Conservation (phyloP, 768 basidiomycete species). For the Hygrocybe punicea region DNA sequence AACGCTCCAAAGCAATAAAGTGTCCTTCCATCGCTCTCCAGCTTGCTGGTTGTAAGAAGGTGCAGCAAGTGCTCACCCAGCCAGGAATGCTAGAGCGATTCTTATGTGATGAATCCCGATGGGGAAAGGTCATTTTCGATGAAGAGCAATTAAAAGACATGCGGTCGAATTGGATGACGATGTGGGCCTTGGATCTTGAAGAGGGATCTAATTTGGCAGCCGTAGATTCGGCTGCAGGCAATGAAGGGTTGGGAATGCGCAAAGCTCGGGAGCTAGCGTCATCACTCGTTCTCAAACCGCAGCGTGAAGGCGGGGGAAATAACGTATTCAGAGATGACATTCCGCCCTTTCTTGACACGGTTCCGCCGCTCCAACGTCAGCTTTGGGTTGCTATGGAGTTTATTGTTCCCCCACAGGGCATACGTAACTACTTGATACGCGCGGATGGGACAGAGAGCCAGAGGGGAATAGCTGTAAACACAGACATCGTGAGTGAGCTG, state of each 20-base stretch:
- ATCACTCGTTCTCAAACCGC: conserved; percentile 87
- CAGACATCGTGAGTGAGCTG: conserved; percentile 82
- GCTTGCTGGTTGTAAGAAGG: conserved; percentile 94
- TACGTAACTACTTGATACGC: conserved; percentile 73
- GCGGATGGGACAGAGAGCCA: conserved; percentile 47
- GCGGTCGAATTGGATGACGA: conserved; percentile 74
- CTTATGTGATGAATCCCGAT: conserved; percentile 43
- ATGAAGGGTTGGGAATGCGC: conserved; percentile 39
- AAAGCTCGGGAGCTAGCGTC: conserved; percentile 50
- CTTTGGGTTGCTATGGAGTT: conserved; percentile 97
- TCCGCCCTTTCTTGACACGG: conserved; percentile 63
- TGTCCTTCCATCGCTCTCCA: conserved; percentile 90
- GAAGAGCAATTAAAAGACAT: conserved; percentile 49
- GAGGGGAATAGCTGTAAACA: conserved; percentile 38
- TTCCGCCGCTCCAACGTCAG: conserved; percentile 59
- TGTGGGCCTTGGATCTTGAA: conserved; percentile 72
- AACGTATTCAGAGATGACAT: conserved; percentile 88
- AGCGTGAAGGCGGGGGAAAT: conserved; percentile 95
- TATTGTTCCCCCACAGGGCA: conserved; percentile 72
- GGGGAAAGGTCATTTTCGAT: conserved; percentile 31
- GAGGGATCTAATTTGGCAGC: conserved; percentile 17
- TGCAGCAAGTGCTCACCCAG: conserved; percentile 74
- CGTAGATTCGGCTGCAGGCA: neutral
- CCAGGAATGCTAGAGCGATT: conserved; percentile 74
- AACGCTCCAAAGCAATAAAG: conserved; percentile 82